Evolutionary conservation across 2,329 filamentous ascomycete species (phyloP), one percentile per base, ranked within the genome.

Genomic region (Dactylellina parvicollis): DNA sequence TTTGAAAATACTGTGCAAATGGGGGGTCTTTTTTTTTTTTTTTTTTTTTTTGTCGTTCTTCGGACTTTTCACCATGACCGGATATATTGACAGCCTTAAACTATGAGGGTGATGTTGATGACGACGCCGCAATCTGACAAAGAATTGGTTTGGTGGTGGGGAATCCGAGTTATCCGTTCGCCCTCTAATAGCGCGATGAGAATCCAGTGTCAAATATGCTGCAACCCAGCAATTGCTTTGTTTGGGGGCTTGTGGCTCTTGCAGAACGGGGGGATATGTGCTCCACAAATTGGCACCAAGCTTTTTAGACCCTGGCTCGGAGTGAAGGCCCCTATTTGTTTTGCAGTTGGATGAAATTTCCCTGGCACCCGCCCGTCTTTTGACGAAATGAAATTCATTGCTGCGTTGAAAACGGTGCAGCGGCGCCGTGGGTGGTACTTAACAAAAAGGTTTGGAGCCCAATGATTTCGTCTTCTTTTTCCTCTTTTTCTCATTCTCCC

Each of bases 401-500:
- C 24, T 32, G 57, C 20, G 40, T 26, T 46, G 34, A 40, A 22
- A 18, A 40, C 30, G 46, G 44, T n/a, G 44, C 30, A 36, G 8
- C 12, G 24, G 34, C 32, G 54, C n/a, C n/a, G n/a, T n/a, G n/a
- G n/a, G n/a, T 36, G 50, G 69, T 73, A 73, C 69, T 73, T 73
- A 73, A 73, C 69, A 56, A 73, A 66, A 65, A 56, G 69, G 60
- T 60, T 66, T 73, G 60, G 60, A 73, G 52, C 54, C 5, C 28
- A 52, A 65, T 65, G 44, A 36, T 59, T 72, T 65, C 67, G 40
- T 72, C 59, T 60, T 65, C 42, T 52, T 57, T 54, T 44, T 46
- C 26, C 49, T 54, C 30, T 44, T 52, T 52, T 60, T 24, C 34
- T 66, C 47, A 47, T 59, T 56, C 47, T 64, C 60, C 67, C 38